These are phyloP conservation scores for Atractiella rhizophila DNA, from an alignment of 768 basidiomycete species.

Conservation along the genomic window DNA sequence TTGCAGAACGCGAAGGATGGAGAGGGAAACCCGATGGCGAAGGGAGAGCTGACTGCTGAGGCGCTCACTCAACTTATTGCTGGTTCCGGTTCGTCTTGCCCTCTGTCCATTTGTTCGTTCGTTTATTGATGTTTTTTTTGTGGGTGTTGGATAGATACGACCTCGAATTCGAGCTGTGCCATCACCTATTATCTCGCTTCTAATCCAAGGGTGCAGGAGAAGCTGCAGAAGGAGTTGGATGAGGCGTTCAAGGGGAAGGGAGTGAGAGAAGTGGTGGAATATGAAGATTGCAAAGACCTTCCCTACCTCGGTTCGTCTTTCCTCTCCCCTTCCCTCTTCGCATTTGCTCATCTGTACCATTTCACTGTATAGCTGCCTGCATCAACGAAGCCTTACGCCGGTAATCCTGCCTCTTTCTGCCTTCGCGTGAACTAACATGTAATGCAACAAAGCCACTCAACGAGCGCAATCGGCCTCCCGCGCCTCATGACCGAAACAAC, in stretches of 20 bases:
- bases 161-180: conserved; percentile 77
- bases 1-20: conserved; percentile 53
- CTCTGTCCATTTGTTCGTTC: neutral
- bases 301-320: conserved; percentile 21
- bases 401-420: too few relatives aligned
- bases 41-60: conserved; percentile 66
- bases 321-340: too few relatives aligned
- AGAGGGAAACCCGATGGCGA: conserved; percentile 50
- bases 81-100: neutral
- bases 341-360: too few relatives aligned
- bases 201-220: conserved; percentile 38
- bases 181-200: conserved; percentile 60
- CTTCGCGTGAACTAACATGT: too few relatives aligned
- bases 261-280: conserved; percentile 28
- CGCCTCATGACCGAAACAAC: too few relatives aligned
- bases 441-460: too few relatives aligned
- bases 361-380: too few relatives aligned
- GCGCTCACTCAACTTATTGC: conserved; percentile 15
- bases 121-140: conserved; percentile 14
- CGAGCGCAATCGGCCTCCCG: too few relatives aligned
- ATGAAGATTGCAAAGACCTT: conserved; percentile 37
- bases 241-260: conserved; percentile 24
- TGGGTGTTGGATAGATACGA: conserved; percentile 75
- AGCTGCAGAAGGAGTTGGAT: conserved; percentile 52
- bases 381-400: conserved; percentile 70